These are phyloP conservation scores for Rosa hybrid DNA, from an alignment of 331 rosid genomes.

Conservation along the genomic window DNA sequence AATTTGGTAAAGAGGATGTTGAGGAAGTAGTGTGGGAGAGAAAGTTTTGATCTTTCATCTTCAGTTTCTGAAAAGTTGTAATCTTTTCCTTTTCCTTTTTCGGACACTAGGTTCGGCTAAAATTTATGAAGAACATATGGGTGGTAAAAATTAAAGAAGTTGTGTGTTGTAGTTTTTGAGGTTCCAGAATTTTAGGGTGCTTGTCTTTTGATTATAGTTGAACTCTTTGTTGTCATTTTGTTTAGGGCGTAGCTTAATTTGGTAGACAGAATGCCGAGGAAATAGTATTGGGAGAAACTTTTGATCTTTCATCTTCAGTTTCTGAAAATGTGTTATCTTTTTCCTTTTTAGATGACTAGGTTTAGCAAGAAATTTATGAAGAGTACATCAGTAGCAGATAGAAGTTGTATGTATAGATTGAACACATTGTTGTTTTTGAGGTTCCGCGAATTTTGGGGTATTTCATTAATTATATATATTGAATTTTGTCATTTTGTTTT, in stretches of 20 bases:
- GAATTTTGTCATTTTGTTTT: slow-evolving; percentile 26
- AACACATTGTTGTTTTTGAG: slow-evolving; percentile 6
- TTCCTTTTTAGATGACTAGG: background rate
- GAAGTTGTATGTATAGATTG: slow-evolving; percentile 8
- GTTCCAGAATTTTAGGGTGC: background rate
- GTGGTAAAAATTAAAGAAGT: background rate
- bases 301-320: background rate
- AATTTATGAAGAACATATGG: background rate
- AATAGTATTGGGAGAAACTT: background rate
- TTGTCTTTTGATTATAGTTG: background rate
- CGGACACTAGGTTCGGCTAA: background rate
- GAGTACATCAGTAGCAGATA: background rate
- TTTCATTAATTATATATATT: slow-evolving; percentile 5
- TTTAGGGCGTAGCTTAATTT: background rate
- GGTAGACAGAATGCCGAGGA: background rate
- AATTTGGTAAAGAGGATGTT: background rate
- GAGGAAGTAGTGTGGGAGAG: background rate
- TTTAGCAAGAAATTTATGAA: background rate
- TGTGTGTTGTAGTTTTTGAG: background rate
- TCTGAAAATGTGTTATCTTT: background rate
- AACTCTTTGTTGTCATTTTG: background rate
- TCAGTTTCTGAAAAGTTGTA: background rate
- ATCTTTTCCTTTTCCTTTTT: background rate
- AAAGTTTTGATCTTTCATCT: background rate
- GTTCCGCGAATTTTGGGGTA: background rate